Conservation (phyloP, 2,329 filamentous ascomycete species). For the Leptosphaerulina australis region DNA sequence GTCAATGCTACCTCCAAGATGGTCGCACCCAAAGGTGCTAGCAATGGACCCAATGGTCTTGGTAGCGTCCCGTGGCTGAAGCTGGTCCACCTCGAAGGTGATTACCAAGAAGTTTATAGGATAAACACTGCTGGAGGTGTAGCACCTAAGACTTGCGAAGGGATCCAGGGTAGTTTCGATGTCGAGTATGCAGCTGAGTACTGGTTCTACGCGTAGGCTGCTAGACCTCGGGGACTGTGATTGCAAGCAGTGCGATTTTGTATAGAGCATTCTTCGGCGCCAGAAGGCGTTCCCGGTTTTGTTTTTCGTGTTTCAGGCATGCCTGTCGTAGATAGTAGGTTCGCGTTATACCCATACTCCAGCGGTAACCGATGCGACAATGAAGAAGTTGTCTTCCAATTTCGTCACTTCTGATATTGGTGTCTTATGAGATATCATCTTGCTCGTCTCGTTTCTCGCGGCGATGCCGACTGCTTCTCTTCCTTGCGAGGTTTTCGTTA, state of each 20-base stretch:
- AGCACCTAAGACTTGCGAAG: constrained; percentile 74
- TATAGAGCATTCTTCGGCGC: constrained; percentile 46
- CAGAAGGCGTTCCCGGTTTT: constrained; percentile 13
- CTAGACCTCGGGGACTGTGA: too few species aligned
- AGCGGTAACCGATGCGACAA: constrained; percentile 30
- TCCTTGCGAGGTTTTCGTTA: constrained; percentile 25
- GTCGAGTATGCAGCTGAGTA: constrained; percentile 86
- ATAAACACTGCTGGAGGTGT: constrained; percentile 82
- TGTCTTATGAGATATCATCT: constrained; percentile 24
- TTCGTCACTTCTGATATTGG: neutral
- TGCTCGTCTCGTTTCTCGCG: constrained; percentile 32
- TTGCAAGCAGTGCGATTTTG: too few species aligned
- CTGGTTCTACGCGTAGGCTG: constrained; percentile 60
- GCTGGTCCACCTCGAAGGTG: constrained; percentile 57
- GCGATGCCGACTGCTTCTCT: constrained; percentile 37
- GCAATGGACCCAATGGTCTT: constrained; percentile 61
- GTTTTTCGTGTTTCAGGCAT: neutral
- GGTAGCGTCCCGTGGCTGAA: constrained; percentile 82
- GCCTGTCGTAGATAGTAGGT: constrained; percentile 14
- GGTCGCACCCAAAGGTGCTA: constrained; percentile 66
- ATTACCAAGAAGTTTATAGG: constrained; percentile 78
- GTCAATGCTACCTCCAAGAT: constrained; percentile 67
- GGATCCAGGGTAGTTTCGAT: constrained; percentile 66
- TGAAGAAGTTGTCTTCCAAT: constrained; percentile 9
- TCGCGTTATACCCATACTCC: constrained; percentile 23